Percentiles rank a stretch among this genome's conserved stretches.
These are phyloP conservation scores for Aspergillus cavernicola DNA, from an alignment of 495 filamentous ascomycete species.

Conservation along the genomic window DNA sequence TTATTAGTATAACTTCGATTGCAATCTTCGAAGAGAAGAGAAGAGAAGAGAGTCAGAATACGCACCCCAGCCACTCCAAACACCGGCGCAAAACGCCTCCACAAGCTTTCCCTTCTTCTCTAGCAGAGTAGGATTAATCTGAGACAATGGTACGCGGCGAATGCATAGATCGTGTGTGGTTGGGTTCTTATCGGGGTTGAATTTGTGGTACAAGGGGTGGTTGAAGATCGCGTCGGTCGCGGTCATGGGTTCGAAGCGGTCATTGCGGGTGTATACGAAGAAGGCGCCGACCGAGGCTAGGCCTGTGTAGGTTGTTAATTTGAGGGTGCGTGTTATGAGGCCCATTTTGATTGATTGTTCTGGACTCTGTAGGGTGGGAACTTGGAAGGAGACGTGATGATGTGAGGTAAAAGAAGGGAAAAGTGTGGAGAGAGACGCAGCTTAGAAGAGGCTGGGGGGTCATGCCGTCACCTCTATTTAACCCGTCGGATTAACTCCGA, in stretches of 20 bases:
- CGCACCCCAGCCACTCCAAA: constrained; percentile 64
- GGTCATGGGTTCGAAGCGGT: constrained; percentile 46
- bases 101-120: constrained; percentile 57
- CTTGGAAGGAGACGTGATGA: not conserved
- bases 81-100: constrained; percentile 60
- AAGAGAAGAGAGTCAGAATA: not conserved
- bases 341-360: constrained; percentile 1
- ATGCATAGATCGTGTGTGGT: constrained; percentile 59
- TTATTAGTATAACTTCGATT: not conserved
- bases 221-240: constrained; percentile 58
- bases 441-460: constrained; percentile 1
- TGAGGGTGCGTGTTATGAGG: constrained; percentile 25
- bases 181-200: constrained; percentile 61
- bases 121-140: constrained; percentile 62
- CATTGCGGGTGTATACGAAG: constrained; percentile 43
- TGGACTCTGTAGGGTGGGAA: not conserved
- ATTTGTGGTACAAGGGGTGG: constrained; percentile 48
- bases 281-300: constrained; percentile 42
- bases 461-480: not conserved
- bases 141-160: constrained; percentile 56
- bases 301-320: constrained; percentile 38
- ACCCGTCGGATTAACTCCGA: constrained; percentile 3
- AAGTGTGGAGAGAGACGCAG: not conserved
- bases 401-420: too few species aligned
- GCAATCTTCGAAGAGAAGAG: not conserved